phyloP scores from a whole-genome alignment of 2,329 filamentous ascomycete species.

The Lasiodiplodia theobromae region DNA sequence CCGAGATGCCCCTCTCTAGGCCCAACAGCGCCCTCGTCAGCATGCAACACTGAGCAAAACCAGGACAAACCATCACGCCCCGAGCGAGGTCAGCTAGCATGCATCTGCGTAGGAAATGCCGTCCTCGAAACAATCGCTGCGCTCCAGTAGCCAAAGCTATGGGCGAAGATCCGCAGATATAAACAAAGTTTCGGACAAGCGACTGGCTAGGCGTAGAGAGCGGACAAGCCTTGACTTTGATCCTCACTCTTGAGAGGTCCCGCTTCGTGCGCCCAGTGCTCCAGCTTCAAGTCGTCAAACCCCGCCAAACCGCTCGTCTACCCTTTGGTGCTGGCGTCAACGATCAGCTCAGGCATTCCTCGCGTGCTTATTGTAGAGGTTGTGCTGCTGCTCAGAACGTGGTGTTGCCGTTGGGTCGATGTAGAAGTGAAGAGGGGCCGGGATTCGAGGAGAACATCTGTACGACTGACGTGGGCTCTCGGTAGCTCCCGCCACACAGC shows the following conservation, averaged over 20 bases:
- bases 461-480: conserved; percentile 14
- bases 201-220: conserved; percentile 12
- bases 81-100: conserved; percentile 9
- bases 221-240: conserved; percentile 52
- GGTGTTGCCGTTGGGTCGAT: not conserved
- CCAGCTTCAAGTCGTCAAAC: conserved; percentile 29
- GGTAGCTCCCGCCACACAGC: conserved; percentile 9
- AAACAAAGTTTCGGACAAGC: not conserved
- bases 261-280: conserved; percentile 34
- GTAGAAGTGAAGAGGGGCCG: not conserved
- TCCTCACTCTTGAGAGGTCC: conserved; percentile 51
- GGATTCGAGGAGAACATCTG: conserved; percentile 19
- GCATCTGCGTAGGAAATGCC: conserved; percentile 2
- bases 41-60: not conserved
- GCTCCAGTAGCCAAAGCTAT: not conserved
- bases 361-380: conserved; percentile 8
- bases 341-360: conserved; percentile 26
- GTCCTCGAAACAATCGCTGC: not conserved
- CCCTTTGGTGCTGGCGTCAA: conserved; percentile 31
- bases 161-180: not conserved
- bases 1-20: conserved; percentile 11
- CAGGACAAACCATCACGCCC: not conserved
- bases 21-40: not conserved
- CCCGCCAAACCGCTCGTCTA: conserved; percentile 22
- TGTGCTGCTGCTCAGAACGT: conserved; percentile 19